Evolutionary conservation across 1,284 basidiomycete genomes (phyloP).

Genomic region (Irpex lacteus): DNA sequence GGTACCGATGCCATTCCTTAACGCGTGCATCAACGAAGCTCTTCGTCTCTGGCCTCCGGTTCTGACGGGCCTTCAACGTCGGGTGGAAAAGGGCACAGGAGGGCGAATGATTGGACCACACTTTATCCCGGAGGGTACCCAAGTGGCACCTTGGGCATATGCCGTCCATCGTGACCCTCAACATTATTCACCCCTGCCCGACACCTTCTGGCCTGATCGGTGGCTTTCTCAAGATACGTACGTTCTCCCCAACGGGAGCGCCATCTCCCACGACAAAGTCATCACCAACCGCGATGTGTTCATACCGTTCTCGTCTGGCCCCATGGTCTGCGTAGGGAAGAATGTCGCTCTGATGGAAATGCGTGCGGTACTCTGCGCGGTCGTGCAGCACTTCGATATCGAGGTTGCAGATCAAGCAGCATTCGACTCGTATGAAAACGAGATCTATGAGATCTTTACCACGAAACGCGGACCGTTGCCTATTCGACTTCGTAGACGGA

Average conservation of each 20-base stretch:
- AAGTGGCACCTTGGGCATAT: conserved; percentile 34
- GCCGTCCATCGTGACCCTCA: conserved; percentile 38
- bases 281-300: conserved; percentile 18
- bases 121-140: conserved; percentile 39
- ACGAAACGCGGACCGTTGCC: conserved; percentile 14
- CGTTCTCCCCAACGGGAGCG: conserved; percentile 13
- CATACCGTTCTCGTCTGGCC: conserved; percentile 22
- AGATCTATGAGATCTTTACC: conserved; percentile 17
- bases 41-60: conserved; percentile 39
- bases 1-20: conserved; percentile 15
- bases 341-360: conserved; percentile 26
- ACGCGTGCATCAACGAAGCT: conserved; percentile 33
- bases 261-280: conserved; percentile 10
- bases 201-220: conserved; percentile 41
- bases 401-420: conserved; percentile 9
- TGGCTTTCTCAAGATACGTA: conserved; percentile 31
- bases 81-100: conserved; percentile 27
- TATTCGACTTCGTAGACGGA: conserved; percentile 7
- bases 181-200: conserved; percentile 39
- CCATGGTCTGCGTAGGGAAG: conserved; percentile 26
- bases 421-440: conserved; percentile 19
- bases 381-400: conserved; percentile 24
- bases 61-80: conserved; percentile 31
- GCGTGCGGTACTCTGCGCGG: conserved; percentile 17
- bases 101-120: conserved; percentile 30